Evolutionary conservation across 1,284 basidiomycete genomes (phyloP), one percentile per base, ranked within the genome.

Genomic region (Hymenochaete sp.): DNA sequence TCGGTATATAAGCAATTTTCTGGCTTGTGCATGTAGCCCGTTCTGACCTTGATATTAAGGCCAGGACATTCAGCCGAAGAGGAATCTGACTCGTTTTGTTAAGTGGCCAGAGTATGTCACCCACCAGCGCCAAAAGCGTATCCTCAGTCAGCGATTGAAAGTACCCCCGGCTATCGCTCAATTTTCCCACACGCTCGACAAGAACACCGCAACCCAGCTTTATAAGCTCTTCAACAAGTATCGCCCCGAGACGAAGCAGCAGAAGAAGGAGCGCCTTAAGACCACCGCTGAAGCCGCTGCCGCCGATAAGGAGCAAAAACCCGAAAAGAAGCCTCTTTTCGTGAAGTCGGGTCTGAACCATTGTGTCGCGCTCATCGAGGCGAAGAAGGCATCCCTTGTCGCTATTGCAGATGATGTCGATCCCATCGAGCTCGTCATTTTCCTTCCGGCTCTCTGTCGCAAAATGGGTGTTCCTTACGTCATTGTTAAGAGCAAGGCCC

Each of bases 81-180:
- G 78, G 51, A 95, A 98, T 71, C 71, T 98, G 56, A 96, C 91
- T 54, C 91, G 93, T 66, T 98, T 98, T 72, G 91, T 98, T 71
- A 98, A 97, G 72, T 98, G 95, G 95, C 95, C 95, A 57, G 92
- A 95, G 73, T 98, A 98, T 64, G 83, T 98, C 58, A 91, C 92
- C 63, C 86, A 98, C 52, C 95, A 98, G 68, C 85, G 95, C 67
- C 93, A 98, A 71, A 96, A 95, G 75, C 92, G 98, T 62, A 96
- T 98, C 71, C 86, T 98, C 55, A 75, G 90, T 80, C 93, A 98
- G 73, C 92, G 95, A 62, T 77, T 98, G 59, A 98, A 98, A 82
- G 93, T 97, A 28, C 95, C 95, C 59, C 95, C 95, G 45, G 90
- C 95, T 59, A 96, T 98, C 60, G 90, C 92, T 45, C 95, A 98